A percentile compares a stretch with the other conserved stretches of the same genome.
Evolutionary conservation across 768 basidiomycete genomes (phyloP).

Genomic region (Nidularia pulvinata): DNA sequence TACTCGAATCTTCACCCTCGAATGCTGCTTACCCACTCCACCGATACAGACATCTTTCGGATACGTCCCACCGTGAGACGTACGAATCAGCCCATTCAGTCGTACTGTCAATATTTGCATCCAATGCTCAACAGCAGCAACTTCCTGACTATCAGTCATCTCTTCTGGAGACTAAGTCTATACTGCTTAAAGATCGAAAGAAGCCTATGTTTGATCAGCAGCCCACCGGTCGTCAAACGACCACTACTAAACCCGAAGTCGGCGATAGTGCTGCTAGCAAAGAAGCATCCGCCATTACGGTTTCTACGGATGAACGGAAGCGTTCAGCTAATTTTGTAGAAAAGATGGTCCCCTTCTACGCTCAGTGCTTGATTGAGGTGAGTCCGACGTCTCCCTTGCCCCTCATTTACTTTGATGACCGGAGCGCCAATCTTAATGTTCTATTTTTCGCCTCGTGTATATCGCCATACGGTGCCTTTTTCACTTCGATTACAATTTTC

Average conservation of each 20-base stretch:
- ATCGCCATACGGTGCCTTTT: background rate
- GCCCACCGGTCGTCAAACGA: background rate
- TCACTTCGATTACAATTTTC: background rate
- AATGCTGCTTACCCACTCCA: background rate
- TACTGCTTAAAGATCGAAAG: background rate
- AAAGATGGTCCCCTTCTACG: slow-evolving; percentile 74
- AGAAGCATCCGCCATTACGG: background rate
- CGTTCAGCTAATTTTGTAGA: slow-evolving; percentile 40
- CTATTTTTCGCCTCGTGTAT: background rate
- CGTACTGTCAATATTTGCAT: slow-evolving; percentile 71
- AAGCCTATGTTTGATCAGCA: background rate
- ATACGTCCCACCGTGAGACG: slow-evolving; percentile 65
- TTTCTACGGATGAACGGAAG: slow-evolving; percentile 4
- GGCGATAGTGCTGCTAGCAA: background rate
- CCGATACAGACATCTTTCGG: slow-evolving; percentile 53
- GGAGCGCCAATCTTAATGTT: background rate
- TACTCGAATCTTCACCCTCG: background rate
- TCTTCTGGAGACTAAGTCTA: background rate
- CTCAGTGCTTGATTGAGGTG: slow-evolving; percentile 70
- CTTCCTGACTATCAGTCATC: slow-evolving; percentile 3
- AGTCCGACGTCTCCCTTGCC: slow-evolving; percentile 6
- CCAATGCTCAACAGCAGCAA: slow-evolving; percentile 39
- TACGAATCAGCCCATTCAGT: slow-evolving; percentile 90
- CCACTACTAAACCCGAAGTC: background rate
- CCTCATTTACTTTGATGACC: background rate